phyloP scores from a whole-genome alignment of 306 rosid genomes.

The Gynostemma pentaphyllum region DNA sequence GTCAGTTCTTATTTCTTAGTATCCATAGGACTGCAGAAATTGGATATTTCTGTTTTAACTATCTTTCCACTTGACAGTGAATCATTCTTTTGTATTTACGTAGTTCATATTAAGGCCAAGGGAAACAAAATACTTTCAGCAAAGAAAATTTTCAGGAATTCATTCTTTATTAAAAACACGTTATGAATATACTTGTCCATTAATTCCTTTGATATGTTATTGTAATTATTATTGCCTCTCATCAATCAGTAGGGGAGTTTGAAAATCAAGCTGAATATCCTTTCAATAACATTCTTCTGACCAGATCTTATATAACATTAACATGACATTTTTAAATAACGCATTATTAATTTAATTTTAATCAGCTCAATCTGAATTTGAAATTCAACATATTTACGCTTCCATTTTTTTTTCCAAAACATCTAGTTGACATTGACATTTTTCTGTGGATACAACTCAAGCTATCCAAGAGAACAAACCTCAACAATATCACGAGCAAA shows the following conservation, averaged over 20 bases:
- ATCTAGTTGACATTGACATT: background rate
- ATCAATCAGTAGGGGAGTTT: background rate
- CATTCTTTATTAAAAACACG: background rate
- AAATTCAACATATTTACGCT: background rate
- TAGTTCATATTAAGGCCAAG: background rate
- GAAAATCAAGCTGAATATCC: background rate
- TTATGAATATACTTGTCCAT: background rate
- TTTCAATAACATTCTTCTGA: background rate
- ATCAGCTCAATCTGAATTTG: background rate
- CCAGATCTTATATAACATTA: background rate
- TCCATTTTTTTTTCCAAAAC: background rate
- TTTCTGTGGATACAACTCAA: background rate
- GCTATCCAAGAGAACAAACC: constrained; percentile 36
- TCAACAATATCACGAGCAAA: constrained; percentile 81
- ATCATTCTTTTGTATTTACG: no score
- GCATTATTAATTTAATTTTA: background rate
- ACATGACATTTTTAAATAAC: background rate
- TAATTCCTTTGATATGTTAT: background rate
- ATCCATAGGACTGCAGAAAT: no score
- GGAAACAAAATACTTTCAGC: background rate
- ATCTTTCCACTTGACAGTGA: no score
- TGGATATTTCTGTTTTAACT: no score
- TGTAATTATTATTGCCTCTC: background rate
- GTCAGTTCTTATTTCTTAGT: no score
- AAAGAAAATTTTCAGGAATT: background rate